A percentile compares a stretch with the other conserved stretches of the same genome.
Evolutionary conservation across 2,329 filamentous ascomycete species (phyloP).

Genomic region (Fusarium guadeloupense): DNA sequence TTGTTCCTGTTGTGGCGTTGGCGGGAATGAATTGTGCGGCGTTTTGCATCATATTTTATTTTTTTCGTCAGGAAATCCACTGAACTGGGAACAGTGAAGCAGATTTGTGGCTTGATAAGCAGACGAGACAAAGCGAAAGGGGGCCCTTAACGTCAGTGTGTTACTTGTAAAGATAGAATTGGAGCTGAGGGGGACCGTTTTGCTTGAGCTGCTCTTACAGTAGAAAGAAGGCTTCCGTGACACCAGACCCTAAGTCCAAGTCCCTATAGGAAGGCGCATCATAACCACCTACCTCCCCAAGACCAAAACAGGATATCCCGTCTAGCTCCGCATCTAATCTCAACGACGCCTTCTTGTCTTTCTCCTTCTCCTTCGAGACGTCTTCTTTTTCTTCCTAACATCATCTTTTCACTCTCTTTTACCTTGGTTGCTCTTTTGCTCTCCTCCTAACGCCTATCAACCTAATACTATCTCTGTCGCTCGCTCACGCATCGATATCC

Average conservation of each 20-base stretch:
- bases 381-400: slow-evolving; percentile 12
- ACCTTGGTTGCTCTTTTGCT: background rate
- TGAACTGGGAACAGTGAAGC: background rate
- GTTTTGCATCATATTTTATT: slow-evolving; percentile 12
- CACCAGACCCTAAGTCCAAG: too few relatives aligned
- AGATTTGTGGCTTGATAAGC: slow-evolving; percentile 23
- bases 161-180: background rate
- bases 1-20: slow-evolving; percentile 31
- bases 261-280: background rate
- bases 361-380: too few relatives aligned
- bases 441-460: background rate
- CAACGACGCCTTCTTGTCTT: slow-evolving; percentile 3
- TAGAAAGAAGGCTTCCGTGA: background rate
- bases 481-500: background rate
- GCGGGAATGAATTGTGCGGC: slow-evolving; percentile 18
- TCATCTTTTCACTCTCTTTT: slow-evolving; percentile 7
- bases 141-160: background rate
- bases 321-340: slow-evolving; percentile 16
- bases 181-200: too few relatives aligned
- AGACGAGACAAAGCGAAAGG: background rate
- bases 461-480: background rate
- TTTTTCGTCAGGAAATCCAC: background rate
- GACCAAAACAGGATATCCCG: background rate
- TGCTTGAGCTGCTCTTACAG: background rate
- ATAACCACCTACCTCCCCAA: background rate